Evolutionary conservation across 176 grass and related monocot species (phyloP).

Genomic region (Avena insularis): DNA sequence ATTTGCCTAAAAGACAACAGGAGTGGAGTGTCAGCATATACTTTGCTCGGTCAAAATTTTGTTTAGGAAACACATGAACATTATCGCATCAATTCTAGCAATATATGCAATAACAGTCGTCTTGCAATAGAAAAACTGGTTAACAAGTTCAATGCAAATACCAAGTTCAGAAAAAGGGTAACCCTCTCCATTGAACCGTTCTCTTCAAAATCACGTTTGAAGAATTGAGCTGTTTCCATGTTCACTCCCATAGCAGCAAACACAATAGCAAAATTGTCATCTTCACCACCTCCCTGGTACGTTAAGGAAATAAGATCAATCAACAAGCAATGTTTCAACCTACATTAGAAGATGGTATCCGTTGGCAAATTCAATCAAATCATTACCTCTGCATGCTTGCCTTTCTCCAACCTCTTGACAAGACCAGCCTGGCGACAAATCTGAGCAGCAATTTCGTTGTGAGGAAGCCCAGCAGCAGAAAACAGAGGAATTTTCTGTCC

Average conservation of each 20-base stretch:
- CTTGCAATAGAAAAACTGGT: neutral
- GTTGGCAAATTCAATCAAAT: neutral
- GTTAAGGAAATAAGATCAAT: conserved; percentile 20
- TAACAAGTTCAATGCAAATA: conserved; percentile 38
- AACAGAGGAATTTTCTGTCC: conserved; percentile 99
- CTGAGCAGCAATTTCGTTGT: conserved; percentile 99
- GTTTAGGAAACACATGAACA: neutral
- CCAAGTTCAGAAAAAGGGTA: conserved; percentile 99
- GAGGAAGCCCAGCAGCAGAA: conserved; percentile 98
- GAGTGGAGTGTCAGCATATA: conserved; percentile 12
- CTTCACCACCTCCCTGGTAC: conserved; percentile 74
- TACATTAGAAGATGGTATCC: neutral
- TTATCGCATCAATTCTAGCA: neutral
- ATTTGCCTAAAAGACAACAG: conserved; percentile 73
- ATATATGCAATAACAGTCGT: neutral
- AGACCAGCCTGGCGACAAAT: conserved; percentile 99
- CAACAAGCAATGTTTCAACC: neutral
- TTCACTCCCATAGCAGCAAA: conserved; percentile 99
- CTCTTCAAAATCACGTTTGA: conserved; percentile 99
- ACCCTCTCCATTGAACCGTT: conserved; percentile 99
- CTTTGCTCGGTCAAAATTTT: neutral
- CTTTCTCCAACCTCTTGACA: conserved; percentile 91
- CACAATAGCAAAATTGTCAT: conserved; percentile 99
- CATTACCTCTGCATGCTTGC: conserved; percentile 72
- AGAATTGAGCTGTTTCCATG: conserved; percentile 99